Base-by-base conservation (phyloP, 2,329 filamentous ascomycete species). In the Sporothrix globosa region DNA sequence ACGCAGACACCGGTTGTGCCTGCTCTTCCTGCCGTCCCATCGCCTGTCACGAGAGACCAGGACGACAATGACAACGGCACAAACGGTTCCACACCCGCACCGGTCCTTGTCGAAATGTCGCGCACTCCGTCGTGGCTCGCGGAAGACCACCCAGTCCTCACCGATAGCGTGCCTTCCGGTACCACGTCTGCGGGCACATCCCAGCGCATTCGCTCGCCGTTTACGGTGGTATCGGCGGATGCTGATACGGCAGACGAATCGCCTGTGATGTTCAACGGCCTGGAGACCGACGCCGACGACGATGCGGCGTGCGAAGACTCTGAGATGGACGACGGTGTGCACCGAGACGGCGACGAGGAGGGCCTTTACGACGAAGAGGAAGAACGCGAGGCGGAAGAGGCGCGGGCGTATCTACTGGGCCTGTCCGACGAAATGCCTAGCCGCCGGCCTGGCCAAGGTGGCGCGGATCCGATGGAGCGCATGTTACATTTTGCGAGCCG, bases 291-390 rank as follows among this genome's bases (percentile, higher is more conserved):
- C 0, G 54, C 46, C 39, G 81, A 86, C 67, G 79, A 80, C 34
- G 79, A 88, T 72, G 85, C 84, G 4, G 83, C 82, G 5, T 84
- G 82, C 71, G 86, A 89, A 54, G 83, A 84, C 65, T 87, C 85
- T 0, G 87, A 88, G 67, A 82, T 82, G 9, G 86, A 88, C 65
- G 82, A 81, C 7, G 83, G 86, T 4, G 83, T 84, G 17, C 56
- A 24, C 9, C 24, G 81, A 7, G 83, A 86, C 4, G 83, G 84
- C 17, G 58, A 69, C 2, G 52, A 60, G 19, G 68, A 69, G n/a
- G 78, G 3, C 3, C 85, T 88, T 60, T 82, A 81, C 7, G 84
- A 86, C 9, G 83, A 84, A 13, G 78, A 80, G n/a, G 78, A 80
- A 9, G 80, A 78, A 54, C 71, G 84, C 10, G 78, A 80, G 21